Evolutionary conservation across 306 rosid genomes (phyloP), one percentile per base, ranked within the genome.

Genomic region (Pterocarpus macrocarpus): DNA sequence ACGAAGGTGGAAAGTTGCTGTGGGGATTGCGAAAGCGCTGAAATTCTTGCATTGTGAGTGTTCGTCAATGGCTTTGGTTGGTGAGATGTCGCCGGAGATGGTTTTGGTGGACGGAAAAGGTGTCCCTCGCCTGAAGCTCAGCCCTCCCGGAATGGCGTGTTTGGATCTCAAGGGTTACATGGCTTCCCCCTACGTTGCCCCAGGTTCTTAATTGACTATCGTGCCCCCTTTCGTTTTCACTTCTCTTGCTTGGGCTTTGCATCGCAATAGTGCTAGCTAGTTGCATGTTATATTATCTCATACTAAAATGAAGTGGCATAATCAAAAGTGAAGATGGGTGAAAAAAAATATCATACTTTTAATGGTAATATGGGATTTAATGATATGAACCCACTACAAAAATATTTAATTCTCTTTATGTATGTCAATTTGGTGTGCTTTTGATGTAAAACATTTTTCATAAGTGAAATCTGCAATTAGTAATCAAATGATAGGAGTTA

Each of bases 21-120:
- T 84, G 2, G 97, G 92, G 28, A 57, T 93, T 8, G 93, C 91
- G 0, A 87, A 81, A 64, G 99, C 93, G 8, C 71, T 95, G 0
- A 87, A 82, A 41, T 89, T 85, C 55, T 81, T 93, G 81, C 98
- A 93, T 50, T 57, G 58, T 55, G 63, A 28, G 2, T 64, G 86
- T 77, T 88, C 89, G 0, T 86, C 85, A 2, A 67, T 69, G 32
- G 78, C 84, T 44, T 87, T 91, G 34, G 89, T 75, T 0, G 86
- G 85, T 1, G 82, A 70, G n/a, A 38, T 91, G 47, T 90, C 94
- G 5, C 90, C 92, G n/a, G 93, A 88, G 62, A 84, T 71, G 7
- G 84, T 95, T 39, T 13, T 79, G 4, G 84, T 95, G 0, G 90
- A 90, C 50, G 69, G 56, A 8, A 87, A 89, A 5, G 88, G 81